These are phyloP conservation scores for Rhamnella rubrinervis DNA, from an alignment of 331 rosid genomes.

Conservation along the genomic window DNA sequence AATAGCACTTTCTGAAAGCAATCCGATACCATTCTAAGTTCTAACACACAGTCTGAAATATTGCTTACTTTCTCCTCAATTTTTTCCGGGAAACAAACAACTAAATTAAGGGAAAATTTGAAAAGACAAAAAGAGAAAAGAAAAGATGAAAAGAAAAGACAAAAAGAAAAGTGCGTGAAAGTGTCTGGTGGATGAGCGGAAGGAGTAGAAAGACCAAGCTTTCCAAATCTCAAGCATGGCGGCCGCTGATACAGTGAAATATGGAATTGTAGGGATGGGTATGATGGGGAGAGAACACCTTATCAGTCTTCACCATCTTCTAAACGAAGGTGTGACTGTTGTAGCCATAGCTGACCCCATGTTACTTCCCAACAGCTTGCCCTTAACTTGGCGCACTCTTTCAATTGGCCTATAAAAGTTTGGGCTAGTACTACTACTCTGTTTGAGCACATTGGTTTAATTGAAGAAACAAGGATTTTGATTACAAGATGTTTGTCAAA, in stretches of 20 bases:
- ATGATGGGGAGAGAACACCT: slow-evolving; percentile 99
- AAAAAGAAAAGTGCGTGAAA: no score
- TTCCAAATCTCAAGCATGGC: slow-evolving; percentile 38
- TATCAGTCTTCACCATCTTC: slow-evolving; percentile 69
- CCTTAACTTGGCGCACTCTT: slow-evolving; percentile 59
- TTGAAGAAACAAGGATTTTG: slow-evolving; percentile 10
- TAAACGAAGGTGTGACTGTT: slow-evolving; percentile 54
- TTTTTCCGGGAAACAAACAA: no score
- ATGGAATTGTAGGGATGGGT: slow-evolving; percentile 92
- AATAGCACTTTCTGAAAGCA: no score
- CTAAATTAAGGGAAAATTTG: neutral
- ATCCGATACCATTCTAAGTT: no score
- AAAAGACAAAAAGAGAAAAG: neutral
- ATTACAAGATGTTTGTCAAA: slow-evolving; percentile 33
- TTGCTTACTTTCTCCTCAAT: no score
- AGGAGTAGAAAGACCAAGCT: neutral
- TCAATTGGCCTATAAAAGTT: slow-evolving; percentile 68
- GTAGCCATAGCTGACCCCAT: slow-evolving; percentile 91
- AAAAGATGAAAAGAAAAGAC: no score
- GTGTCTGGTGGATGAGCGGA: no score
- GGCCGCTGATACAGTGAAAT: slow-evolving; percentile 37
- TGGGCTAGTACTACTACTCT: neutral
- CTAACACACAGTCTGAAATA: no score
- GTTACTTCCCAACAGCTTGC: slow-evolving; percentile 71
- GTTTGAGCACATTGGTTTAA: no score